Percentiles rank a stretch among this genome's conserved stretches.
phyloP scores from a whole-genome alignment of 495 filamentous ascomycete species.

The Aspergillus avenaceus region DNA sequence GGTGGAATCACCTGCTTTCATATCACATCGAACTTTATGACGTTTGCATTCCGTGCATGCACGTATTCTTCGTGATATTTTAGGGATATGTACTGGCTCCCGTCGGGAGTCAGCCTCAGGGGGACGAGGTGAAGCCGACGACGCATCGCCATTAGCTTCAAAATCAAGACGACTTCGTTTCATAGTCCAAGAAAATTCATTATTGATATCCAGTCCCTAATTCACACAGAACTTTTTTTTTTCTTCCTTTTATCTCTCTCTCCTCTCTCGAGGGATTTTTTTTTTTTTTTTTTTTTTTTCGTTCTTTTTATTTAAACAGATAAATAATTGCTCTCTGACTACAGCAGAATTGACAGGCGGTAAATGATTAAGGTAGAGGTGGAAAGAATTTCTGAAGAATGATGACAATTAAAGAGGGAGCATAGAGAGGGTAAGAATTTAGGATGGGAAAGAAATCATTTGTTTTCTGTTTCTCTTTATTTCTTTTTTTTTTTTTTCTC shows the following conservation, averaged over 20 bases:
- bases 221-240: background rate
- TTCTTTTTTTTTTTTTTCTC: background rate
- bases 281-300: too few relatives aligned
- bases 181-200: slow-evolving; percentile 30
- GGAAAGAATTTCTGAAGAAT: too few relatives aligned
- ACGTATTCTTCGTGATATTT: slow-evolving; percentile 53
- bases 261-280: background rate
- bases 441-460: too few relatives aligned
- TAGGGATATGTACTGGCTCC: slow-evolving; percentile 36
- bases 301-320: too few relatives aligned
- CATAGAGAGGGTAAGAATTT: too few relatives aligned
- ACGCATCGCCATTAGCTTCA: slow-evolving; percentile 39
- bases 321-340: too few relatives aligned
- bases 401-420: too few relatives aligned
- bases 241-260: background rate
- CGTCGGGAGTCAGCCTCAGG: slow-evolving; percentile 31
- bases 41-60: slow-evolving; percentile 54
- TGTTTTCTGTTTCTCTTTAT: too few relatives aligned
- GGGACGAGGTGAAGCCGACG: slow-evolving; percentile 33
- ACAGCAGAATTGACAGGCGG: too few relatives aligned
- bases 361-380: too few relatives aligned
- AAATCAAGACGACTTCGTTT: slow-evolving; percentile 46
- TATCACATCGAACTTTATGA: slow-evolving; percentile 51
- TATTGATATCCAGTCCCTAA: background rate
- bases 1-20: slow-evolving; percentile 40